Conservation (phyloP, 257 asterid genomes). For the Scutellaria galericulata region DNA sequence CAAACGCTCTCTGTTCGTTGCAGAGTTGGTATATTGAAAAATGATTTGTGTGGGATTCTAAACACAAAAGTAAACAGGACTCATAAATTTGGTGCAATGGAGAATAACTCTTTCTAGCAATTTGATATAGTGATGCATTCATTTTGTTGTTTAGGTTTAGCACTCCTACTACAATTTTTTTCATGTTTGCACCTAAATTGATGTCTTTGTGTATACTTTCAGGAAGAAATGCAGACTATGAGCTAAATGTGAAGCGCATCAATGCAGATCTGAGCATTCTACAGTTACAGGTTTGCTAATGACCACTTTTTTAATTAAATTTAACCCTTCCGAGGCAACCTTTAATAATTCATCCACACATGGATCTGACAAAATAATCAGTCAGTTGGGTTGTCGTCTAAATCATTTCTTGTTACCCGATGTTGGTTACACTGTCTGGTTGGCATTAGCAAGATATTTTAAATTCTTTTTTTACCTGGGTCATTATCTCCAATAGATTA, state of each 20-base stretch:
- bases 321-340: constrained; percentile 1
- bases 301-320: neutral
- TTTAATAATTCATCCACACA: constrained; percentile 3
- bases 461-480: constrained; percentile 9
- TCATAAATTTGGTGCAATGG: neutral
- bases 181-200: constrained; percentile 31
- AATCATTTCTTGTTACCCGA: neutral
- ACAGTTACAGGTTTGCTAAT: constrained; percentile 68
- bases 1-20: neutral
- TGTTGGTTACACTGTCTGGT: constrained; percentile 6
- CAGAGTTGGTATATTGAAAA: neutral
- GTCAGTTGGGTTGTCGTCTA: constrained; percentile 6
- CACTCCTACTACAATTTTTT: constrained; percentile 28
- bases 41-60: neutral
- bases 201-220: constrained; percentile 34
- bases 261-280: constrained; percentile 84
- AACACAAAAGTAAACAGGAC: neutral
- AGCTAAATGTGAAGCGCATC: constrained; percentile 77
- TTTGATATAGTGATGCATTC: neutral
- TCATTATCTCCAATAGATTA: constrained; percentile 13
- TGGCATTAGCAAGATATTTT: neutral
- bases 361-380: constrained; percentile 7
- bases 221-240: constrained; percentile 67
- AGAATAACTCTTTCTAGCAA: neutral
- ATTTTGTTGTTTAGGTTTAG: constrained; percentile 12